Percentiles rank a stretch among this genome's conserved stretches.
Conservation (phyloP, 768 basidiomycete genomes). For the Lactarius sanguifluus region DNA sequence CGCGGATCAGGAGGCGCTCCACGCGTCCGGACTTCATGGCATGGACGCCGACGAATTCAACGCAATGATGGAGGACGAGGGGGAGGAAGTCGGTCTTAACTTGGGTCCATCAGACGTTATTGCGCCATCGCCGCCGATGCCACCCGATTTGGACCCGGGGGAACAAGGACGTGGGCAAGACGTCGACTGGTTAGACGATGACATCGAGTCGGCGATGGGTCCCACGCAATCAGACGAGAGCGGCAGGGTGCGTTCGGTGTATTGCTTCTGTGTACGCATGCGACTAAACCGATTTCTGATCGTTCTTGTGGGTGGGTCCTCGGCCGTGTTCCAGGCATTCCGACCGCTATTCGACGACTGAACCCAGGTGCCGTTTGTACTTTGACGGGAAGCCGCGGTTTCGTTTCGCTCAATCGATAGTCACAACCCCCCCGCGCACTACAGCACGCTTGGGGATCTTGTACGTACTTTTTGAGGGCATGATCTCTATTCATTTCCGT, state of each 20-base stretch:
- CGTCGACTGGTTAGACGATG: constrained; percentile 19
- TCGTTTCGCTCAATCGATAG: background rate
- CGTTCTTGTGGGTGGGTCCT: constrained; percentile 7
- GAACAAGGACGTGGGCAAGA: constrained; percentile 10
- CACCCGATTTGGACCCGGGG: constrained; percentile 1
- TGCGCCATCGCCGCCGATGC: background rate
- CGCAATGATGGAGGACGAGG: constrained; percentile 59
- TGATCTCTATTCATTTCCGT: constrained; percentile 12
- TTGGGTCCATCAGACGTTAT: constrained; percentile 5
- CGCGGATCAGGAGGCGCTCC: constrained; percentile 52
- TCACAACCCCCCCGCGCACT: background rate
- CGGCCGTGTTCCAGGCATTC: constrained; percentile 18
- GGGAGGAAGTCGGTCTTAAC: constrained; percentile 47
- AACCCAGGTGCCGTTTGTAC: background rate
- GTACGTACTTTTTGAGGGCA: constrained; percentile 18
- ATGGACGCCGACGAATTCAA: constrained; percentile 64
- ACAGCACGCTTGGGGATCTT: constrained; percentile 7
- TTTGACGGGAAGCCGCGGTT: background rate
- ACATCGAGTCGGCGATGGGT: constrained; percentile 27
- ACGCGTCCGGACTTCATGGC: constrained; percentile 60
- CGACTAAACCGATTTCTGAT: background rate
- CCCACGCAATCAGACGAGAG: constrained; percentile 28
- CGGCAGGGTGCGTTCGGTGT: constrained; percentile 21
- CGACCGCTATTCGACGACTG: constrained; percentile 29
- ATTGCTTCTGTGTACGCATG: background rate